Conservation (phyloP, 2,329 filamentous ascomycete species). For the Didymella exigua region DNA sequence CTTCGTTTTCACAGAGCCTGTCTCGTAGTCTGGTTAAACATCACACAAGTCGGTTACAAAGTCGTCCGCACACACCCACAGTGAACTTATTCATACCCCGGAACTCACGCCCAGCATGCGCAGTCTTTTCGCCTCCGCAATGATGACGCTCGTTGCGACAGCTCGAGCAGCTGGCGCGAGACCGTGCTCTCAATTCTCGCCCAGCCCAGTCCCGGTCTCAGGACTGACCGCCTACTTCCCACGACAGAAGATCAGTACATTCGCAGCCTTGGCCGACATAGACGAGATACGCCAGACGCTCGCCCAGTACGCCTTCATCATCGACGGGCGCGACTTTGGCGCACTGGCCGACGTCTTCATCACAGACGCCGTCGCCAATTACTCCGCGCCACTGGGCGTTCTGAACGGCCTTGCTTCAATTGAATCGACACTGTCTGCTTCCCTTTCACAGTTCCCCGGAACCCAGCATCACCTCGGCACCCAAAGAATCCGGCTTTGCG, state of each 20-base stretch:
- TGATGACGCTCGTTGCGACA: not conserved
- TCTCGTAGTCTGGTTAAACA: not conserved
- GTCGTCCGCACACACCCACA: too few species aligned
- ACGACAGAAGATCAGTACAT: not conserved
- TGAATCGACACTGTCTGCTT: not conserved
- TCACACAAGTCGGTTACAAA: too few species aligned
- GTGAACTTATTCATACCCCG: too few species aligned
- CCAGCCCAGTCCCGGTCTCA: not conserved
- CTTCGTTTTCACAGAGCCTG: too few species aligned
- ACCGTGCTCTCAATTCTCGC: not conserved
- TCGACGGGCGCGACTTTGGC: not conserved
- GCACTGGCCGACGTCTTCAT: not conserved
- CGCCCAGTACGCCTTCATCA: slow-evolving; percentile 1
- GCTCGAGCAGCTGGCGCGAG: not conserved
- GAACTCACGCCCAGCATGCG: too few species aligned
- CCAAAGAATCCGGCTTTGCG: slow-evolving; percentile 5
- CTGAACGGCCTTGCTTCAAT: not conserved
- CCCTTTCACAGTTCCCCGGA: not conserved
- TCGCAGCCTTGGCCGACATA: not conserved
- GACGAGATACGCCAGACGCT: slow-evolving; percentile 8
- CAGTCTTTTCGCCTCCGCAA: not conserved
- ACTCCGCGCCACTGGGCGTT: slow-evolving; percentile 5
- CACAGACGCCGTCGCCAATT: not conserved
- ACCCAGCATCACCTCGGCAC: slow-evolving; percentile 10
- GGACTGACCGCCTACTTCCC: slow-evolving; percentile 1